phyloP scores from a whole-genome alignment of 352 stramenopile species.

The Globisporangium rhizosaccharum region DNA sequence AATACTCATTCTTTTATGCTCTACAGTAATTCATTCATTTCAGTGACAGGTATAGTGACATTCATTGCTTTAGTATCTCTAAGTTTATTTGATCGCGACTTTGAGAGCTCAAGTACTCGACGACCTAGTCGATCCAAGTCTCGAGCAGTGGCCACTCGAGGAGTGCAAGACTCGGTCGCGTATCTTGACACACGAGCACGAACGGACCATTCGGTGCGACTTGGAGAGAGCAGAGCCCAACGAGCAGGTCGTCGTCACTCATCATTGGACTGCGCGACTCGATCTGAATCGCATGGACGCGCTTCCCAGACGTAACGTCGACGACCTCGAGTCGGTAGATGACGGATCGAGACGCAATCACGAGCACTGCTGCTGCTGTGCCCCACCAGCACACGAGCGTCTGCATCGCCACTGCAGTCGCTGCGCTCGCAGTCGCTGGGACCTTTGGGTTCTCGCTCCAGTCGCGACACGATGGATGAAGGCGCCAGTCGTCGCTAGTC shows the following conservation, averaged over 20 bases:
- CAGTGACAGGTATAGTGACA: background rate
- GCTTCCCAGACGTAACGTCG: slow-evolving; percentile 29
- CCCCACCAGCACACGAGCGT: slow-evolving; percentile 56
- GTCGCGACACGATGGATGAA: slow-evolving; percentile 17
- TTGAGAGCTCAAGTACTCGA: background rate
- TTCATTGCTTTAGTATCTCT: background rate
- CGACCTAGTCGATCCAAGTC: background rate
- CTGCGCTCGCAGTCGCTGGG: slow-evolving; percentile 3
- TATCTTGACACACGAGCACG: slow-evolving; percentile 41
- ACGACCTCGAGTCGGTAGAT: slow-evolving; percentile 40
- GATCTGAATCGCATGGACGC: slow-evolving; percentile 44
- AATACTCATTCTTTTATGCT: background rate
- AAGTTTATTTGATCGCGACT: background rate
- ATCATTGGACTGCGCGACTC: background rate
- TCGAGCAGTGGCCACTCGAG: slow-evolving; percentile 52
- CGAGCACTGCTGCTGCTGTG: slow-evolving; percentile 20
- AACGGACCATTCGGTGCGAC: background rate
- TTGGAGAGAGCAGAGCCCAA: slow-evolving; percentile 21
- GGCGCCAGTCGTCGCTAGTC: slow-evolving; percentile 17
- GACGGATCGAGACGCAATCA: slow-evolving; percentile 29
- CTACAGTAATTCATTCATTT: too few species aligned
- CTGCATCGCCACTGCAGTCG: slow-evolving; percentile 23
- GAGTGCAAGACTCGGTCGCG: slow-evolving; percentile 22
- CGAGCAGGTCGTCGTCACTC: slow-evolving; percentile 17
- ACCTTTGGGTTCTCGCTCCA: slow-evolving; percentile 47